Conservation (phyloP, 179 eudicot genomes). For the Spinacia oleracea region DNA sequence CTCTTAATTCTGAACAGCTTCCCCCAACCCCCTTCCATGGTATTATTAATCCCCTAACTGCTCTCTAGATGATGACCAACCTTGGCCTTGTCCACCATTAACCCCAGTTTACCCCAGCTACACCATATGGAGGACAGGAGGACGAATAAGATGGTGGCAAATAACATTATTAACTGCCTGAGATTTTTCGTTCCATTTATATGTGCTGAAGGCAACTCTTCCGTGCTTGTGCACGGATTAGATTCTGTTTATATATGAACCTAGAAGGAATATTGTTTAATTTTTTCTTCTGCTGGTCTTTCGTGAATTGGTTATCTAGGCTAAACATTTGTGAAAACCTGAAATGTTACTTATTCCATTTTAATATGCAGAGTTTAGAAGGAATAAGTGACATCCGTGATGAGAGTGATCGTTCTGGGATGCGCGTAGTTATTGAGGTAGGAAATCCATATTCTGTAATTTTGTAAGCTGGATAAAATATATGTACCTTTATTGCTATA, state of each 20-base stretch:
- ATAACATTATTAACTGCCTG: background rate
- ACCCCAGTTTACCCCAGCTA: too few relatives aligned
- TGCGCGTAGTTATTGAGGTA: conserved; percentile 98
- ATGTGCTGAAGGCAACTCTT: background rate
- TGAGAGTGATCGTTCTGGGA: conserved; percentile 98
- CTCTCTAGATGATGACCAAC: too few relatives aligned
- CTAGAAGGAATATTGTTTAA: background rate
- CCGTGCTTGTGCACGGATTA: background rate
- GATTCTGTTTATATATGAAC: background rate
- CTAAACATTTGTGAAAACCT: background rate
- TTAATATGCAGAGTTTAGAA: conserved; percentile 55
- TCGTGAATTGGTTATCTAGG: background rate
- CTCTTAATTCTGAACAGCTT: too few relatives aligned
- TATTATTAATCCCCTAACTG: too few relatives aligned
- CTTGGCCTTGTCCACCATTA: too few relatives aligned
- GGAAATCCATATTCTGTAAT: background rate
- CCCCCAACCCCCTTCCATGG: too few relatives aligned
- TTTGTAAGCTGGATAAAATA: background rate
- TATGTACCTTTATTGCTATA: background rate
- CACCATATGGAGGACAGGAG: too few relatives aligned
- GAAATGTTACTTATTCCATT: background rate
- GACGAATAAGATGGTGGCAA: background rate
- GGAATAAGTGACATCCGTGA: conserved; percentile 98
- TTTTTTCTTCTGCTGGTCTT: conserved; percentile 2
- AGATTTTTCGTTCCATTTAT: background rate